Evolutionary conservation across 208 protist species (phyloP).

Genomic region (Plasmodiophora brassicae): DNA sequence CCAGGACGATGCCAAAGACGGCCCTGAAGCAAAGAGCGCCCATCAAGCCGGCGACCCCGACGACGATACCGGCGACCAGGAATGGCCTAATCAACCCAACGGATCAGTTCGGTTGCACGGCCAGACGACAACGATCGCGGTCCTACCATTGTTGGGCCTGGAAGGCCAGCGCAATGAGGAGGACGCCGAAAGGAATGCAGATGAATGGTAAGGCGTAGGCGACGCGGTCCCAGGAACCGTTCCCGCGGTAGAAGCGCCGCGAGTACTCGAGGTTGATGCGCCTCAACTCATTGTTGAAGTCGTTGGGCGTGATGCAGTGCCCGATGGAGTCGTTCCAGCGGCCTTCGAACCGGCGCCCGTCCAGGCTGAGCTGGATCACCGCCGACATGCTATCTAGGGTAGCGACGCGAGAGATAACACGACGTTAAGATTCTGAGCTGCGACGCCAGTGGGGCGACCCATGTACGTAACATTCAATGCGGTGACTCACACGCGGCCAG

Average conservation of each 20-base stretch:
- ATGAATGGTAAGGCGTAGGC: constrained; percentile 9
- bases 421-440: neutral
- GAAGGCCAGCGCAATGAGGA: constrained; percentile 9
- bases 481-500: no score
- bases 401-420: neutral
- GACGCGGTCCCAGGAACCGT: neutral
- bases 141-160: neutral
- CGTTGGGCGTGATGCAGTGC: neutral
- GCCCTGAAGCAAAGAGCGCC: neutral
- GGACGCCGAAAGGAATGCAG: constrained; percentile 4
- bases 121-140: neutral
- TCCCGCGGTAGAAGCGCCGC: neutral
- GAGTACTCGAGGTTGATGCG: constrained; percentile 5
- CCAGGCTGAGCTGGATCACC: neutral
- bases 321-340: neutral
- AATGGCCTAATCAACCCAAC: neutral
- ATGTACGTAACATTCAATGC: neutral
- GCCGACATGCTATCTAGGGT: neutral
- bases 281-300: constrained; percentile 8
- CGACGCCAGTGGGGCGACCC: neutral
- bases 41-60: neutral
- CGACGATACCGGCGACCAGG: neutral
- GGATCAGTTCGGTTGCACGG: no score
- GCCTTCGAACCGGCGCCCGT: constrained; percentile 5
- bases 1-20: neutral